A percentile compares a stretch with the other conserved stretches of the same genome.
These are phyloP conservation scores for Passiflora organensis DNA, from an alignment of 345 rosid species.

Conservation along the genomic window DNA sequence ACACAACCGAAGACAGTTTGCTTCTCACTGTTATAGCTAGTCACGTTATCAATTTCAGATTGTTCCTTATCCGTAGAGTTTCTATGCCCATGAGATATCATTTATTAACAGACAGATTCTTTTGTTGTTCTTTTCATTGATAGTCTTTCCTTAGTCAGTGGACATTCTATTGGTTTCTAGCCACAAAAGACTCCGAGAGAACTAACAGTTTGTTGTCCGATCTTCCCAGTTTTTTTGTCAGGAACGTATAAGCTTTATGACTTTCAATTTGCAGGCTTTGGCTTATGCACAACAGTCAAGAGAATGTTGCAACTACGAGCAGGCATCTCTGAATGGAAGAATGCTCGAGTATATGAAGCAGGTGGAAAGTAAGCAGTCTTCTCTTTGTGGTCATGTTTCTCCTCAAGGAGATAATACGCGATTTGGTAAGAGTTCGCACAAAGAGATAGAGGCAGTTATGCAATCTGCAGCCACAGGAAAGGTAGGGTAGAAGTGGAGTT, in stretches of 20 bases:
- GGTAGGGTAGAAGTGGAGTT: slow-evolving; percentile 23
- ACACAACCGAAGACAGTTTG: too few relatives aligned
- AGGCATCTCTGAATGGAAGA: slow-evolving; percentile 66
- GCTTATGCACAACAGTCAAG: slow-evolving; percentile 78
- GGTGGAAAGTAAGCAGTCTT: slow-evolving; percentile 42
- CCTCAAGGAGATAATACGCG: slow-evolving; percentile 38
- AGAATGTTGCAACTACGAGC: slow-evolving; percentile 76
- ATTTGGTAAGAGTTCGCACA: slow-evolving; percentile 49
- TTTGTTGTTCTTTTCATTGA: too few relatives aligned
- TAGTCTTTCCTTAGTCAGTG: too few relatives aligned
- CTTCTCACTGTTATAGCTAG: too few relatives aligned
- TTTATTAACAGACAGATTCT: too few relatives aligned
- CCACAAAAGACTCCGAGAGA: background rate
- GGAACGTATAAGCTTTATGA: background rate
- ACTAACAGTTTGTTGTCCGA: background rate
- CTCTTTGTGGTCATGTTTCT: slow-evolving; percentile 25
- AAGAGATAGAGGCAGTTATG: slow-evolving; percentile 73
- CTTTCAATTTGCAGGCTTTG: slow-evolving; percentile 42
- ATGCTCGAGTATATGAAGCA: slow-evolving; percentile 66
- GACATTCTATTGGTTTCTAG: background rate
- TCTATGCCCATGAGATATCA: too few relatives aligned
- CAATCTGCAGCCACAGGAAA: slow-evolving; percentile 70
- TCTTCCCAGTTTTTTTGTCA: background rate
- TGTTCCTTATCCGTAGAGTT: too few relatives aligned
- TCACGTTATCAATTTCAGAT: too few relatives aligned